phyloP scores from a whole-genome alignment of 164 flowering plant species.

The Cinnamomum chago region DNA sequence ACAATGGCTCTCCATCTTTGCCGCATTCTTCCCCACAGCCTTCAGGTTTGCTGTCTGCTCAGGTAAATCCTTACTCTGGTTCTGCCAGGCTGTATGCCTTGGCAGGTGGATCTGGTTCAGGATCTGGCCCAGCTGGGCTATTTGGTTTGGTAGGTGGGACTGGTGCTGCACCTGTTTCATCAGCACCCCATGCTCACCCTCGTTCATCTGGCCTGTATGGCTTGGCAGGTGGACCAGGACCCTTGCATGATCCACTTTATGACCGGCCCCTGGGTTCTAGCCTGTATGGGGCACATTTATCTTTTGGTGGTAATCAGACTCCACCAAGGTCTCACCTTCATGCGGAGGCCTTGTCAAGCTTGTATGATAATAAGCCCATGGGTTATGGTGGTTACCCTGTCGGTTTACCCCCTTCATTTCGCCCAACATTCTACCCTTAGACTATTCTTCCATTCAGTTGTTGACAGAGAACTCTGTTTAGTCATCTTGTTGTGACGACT shows the following conservation, averaged over 20 bases:
- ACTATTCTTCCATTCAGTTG: not conserved
- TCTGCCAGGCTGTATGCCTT: not conserved
- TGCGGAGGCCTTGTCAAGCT: not conserved
- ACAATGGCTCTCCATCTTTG: no score
- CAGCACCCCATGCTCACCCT: not conserved
- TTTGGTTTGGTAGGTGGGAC: not conserved
- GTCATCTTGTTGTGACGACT: not conserved
- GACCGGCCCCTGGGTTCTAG: constrained; percentile 6
- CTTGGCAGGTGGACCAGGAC: constrained; percentile 3
- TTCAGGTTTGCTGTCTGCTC: not conserved
- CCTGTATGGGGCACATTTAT: constrained; percentile 1
- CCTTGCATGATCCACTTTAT: not conserved
- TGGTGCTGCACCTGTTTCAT: not conserved
- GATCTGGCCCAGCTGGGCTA: not conserved
- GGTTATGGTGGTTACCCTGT: not conserved
- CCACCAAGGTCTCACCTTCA: constrained; percentile 10
- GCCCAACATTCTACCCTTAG: not conserved
- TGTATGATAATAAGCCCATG: not conserved
- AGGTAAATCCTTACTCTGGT: not conserved
- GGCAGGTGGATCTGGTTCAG: not conserved
- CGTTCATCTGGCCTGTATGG: constrained; percentile 3
- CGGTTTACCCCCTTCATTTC: not conserved
- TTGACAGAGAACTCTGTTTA: not conserved
- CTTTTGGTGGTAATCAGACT: constrained; percentile 4
- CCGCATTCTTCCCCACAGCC: not conserved